Percentiles rank a stretch among this genome's conserved stretches.
Evolutionary conservation across 1,139 yeast genomes (phyloP).

Genomic region (Yamadazyma friedrichii): DNA sequence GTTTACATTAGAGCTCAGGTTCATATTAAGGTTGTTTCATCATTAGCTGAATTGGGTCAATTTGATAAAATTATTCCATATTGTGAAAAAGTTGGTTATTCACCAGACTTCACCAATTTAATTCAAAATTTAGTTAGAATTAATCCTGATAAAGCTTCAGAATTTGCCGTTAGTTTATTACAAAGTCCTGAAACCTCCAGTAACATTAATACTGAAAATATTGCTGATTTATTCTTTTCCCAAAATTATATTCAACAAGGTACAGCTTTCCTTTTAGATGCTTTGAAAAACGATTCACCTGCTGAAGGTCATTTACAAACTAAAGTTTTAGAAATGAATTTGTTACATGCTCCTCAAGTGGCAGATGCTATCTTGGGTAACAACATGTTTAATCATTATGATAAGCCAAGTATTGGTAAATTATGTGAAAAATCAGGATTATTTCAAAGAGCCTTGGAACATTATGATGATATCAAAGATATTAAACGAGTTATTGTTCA

Average conservation of each 20-base stretch:
- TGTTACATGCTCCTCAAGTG: conserved; percentile 97
- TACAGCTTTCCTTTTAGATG: conserved; percentile 96
- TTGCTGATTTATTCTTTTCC: conserved; percentile 91
- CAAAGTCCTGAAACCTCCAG: conserved; percentile 50
- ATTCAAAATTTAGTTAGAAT: conserved; percentile 88
- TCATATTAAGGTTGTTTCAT: conserved; percentile 87
- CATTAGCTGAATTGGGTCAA: conserved; percentile 94
- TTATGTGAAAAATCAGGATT: conserved; percentile 94
- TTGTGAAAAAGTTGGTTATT: conserved; percentile 83
- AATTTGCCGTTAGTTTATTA: conserved; percentile 87
- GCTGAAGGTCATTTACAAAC: conserved; percentile 97
- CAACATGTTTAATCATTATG: conserved; percentile 93
- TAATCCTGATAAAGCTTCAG: conserved; percentile 97
- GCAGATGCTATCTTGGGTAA: conserved; percentile 98
- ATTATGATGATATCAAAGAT: conserved; percentile 90
- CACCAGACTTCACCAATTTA: conserved; percentile 87
- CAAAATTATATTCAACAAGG: conserved; percentile 97
- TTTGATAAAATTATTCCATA: conserved; percentile 94
- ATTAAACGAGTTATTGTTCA: conserved; percentile 93
- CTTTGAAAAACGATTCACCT: conserved; percentile 90
- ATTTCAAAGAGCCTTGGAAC: conserved; percentile 92
- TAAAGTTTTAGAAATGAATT: conserved; percentile 86
- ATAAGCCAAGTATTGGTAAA: conserved; percentile 87
- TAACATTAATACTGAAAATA: conserved; percentile 74
- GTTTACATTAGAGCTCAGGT: conserved; percentile 84